Conservation (phyloP, 345 rosid genomes). For the Capsella bursapastoris region DNA sequence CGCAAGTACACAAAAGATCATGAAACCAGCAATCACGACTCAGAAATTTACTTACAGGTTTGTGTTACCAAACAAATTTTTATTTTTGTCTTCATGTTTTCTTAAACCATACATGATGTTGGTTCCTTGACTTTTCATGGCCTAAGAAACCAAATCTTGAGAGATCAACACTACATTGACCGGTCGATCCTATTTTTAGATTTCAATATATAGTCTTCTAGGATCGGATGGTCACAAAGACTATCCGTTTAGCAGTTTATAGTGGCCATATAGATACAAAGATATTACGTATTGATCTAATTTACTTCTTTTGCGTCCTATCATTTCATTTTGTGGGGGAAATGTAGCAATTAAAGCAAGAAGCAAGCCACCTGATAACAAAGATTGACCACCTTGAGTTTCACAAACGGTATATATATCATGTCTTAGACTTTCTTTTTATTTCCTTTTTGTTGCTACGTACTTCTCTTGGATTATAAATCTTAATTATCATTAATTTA, state of each 20-base stretch:
- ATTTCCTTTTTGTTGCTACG: not conserved
- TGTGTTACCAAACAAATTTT: constrained; percentile 21
- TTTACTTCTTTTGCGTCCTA: not conserved
- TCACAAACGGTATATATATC: constrained; percentile 51
- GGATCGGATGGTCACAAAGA: constrained; percentile 1
- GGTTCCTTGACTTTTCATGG: constrained; percentile 16
- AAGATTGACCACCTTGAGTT: constrained; percentile 65
- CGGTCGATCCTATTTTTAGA: no score
- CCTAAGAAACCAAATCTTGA: constrained; percentile 23
- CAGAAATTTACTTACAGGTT: constrained; percentile 51
- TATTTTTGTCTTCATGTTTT: no score
- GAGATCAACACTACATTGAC: not conserved
- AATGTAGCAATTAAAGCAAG: constrained; percentile 61
- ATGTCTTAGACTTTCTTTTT: constrained; percentile 8
- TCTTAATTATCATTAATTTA: not conserved
- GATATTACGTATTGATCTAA: not conserved
- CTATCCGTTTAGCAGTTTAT: not conserved
- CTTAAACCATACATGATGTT: not conserved
- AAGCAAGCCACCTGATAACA: constrained; percentile 52
- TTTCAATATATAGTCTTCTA: not conserved
- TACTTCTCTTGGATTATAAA: not conserved
- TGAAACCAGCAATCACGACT: constrained; percentile 31
- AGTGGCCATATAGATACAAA: not conserved
- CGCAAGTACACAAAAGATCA: constrained; percentile 42
- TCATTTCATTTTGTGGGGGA: constrained; percentile 2